Conservation (phyloP, 2,329 filamentous ascomycete genomes). For the Alternaria angustiovoidea region DNA sequence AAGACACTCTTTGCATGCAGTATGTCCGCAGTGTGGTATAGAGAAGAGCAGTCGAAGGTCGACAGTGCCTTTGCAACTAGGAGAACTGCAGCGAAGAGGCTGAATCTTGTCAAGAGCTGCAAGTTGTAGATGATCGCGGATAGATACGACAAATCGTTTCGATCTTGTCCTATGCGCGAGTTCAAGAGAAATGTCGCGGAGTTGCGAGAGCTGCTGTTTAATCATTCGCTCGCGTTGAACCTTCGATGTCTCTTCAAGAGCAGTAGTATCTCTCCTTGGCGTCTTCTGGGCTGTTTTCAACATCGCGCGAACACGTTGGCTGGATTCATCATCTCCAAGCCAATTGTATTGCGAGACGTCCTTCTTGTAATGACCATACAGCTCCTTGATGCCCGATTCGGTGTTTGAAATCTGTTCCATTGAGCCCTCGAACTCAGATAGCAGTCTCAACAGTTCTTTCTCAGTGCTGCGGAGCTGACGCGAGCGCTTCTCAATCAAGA, state of each 20-base stretch:
- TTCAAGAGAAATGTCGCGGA: slow-evolving; percentile 31
- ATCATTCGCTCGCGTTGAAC: slow-evolving; percentile 1
- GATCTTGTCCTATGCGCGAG: slow-evolving; percentile 29
- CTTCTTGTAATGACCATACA: slow-evolving; percentile 29
- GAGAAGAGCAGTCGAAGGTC: slow-evolving; percentile 23
- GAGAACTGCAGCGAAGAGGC: slow-evolving; percentile 25
- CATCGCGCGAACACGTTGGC: slow-evolving; percentile 7
- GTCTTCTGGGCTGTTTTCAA: slow-evolving; percentile 18
- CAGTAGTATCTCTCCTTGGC: slow-evolving; percentile 10
- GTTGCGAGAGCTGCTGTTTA: slow-evolving; percentile 31
- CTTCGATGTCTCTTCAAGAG: slow-evolving; percentile 8
- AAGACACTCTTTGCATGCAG: slow-evolving; percentile 35
- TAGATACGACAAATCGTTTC: slow-evolving; percentile 31
- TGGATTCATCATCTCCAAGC: slow-evolving; percentile 35
- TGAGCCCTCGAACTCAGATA: slow-evolving; percentile 31
- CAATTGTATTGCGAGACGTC: slow-evolving; percentile 25
- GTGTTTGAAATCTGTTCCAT: neutral
- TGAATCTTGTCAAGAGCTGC: neutral
- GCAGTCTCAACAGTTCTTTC: slow-evolving; percentile 19
- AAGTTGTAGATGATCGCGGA: slow-evolving; percentile 20
- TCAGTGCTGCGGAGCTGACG: slow-evolving; percentile 22
- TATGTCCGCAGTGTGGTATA: slow-evolving; percentile 39
- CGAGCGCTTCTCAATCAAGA: slow-evolving; percentile 24
- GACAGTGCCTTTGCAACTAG: slow-evolving; percentile 19
- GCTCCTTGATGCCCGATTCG: slow-evolving; percentile 14